Percentiles rank a stretch among this genome's conserved stretches.
phyloP scores from a whole-genome alignment of 805 yeast genomes.

The Metschnikowia proteae region DNA sequence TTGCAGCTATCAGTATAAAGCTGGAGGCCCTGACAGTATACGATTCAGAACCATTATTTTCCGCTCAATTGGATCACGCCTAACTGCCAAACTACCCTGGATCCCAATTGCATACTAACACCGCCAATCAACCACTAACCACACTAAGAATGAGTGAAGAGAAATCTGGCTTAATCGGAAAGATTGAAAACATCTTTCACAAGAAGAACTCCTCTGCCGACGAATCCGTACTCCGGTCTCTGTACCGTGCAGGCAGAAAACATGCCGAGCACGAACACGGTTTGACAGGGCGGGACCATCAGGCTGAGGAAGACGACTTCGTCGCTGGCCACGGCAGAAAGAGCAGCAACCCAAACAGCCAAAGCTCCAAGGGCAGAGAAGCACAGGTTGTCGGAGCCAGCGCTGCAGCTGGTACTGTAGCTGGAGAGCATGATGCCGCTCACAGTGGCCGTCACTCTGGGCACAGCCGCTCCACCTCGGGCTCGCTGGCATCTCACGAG shows the following conservation, averaged over 20 bases:
- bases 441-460: background rate
- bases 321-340: slow-evolving; percentile 2
- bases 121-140: background rate
- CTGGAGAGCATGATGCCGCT: slow-evolving; percentile 4
- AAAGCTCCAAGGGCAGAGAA: background rate
- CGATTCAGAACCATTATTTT: background rate
- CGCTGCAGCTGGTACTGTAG: slow-evolving; percentile 12
- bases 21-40: background rate
- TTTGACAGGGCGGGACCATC: background rate
- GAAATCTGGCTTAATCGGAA: slow-evolving; percentile 12
- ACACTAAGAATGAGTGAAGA: slow-evolving; percentile 10
- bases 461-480: slow-evolving; percentile 1
- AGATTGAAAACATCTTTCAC: slow-evolving; percentile 9
- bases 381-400: slow-evolving; percentile 7
- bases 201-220: slow-evolving; percentile 3
- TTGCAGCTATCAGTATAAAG: slow-evolving; percentile 5
- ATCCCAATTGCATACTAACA: background rate
- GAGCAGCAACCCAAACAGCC: background rate
- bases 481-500: slow-evolving; percentile 2
- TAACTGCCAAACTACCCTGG: background rate
- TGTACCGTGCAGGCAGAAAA: slow-evolving; percentile 15
- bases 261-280: slow-evolving; percentile 10
- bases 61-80: background rate
- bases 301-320: background rate
- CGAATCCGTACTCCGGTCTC: slow-evolving; percentile 11